Conservation (phyloP, 1,139 yeast species). For the Candida tetrigidarum region DNA sequence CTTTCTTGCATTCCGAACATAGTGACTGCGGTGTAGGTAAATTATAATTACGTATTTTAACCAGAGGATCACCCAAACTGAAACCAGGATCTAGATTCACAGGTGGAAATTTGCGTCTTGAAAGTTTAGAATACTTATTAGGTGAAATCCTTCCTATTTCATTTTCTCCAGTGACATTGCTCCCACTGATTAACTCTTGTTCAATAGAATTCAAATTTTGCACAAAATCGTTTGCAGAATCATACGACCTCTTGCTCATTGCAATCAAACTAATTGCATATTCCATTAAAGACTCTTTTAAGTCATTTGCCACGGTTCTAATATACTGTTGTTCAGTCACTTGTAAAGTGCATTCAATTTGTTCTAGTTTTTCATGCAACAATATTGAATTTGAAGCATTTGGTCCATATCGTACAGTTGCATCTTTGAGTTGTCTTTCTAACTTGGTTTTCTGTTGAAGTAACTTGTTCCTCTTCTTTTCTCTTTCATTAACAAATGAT, state of each 20-base stretch:
- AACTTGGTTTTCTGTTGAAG: slow-evolving; percentile 36
- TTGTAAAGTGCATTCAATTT: slow-evolving; percentile 48
- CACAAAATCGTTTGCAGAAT: slow-evolving; percentile 35
- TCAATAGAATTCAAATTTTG: slow-evolving; percentile 10
- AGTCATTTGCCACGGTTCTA: slow-evolving; percentile 47
- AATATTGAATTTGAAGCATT: slow-evolving; percentile 40
- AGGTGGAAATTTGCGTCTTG: slow-evolving; percentile 8
- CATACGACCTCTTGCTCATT: slow-evolving; percentile 32
- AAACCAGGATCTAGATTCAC: slow-evolving; percentile 3
- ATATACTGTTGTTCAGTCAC: slow-evolving; percentile 55
- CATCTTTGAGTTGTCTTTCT: slow-evolving; percentile 38
- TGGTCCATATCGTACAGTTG: slow-evolving; percentile 51
- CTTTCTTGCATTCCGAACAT: slow-evolving; percentile 16
- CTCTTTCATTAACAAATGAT: slow-evolving; percentile 53
- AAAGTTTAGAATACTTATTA: slow-evolving; percentile 14
- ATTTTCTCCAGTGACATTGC: slow-evolving; percentile 4
- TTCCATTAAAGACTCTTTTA: slow-evolving; percentile 49
- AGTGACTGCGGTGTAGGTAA: slow-evolving; percentile 18
- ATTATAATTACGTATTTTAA: slow-evolving; percentile 13
- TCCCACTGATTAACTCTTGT: background rate
- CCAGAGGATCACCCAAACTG: slow-evolving; percentile 7
- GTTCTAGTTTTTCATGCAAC: slow-evolving; percentile 54
- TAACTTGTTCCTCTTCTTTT: slow-evolving; percentile 46
- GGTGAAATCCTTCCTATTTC: slow-evolving; percentile 16
- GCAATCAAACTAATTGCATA: slow-evolving; percentile 41